Evolutionary conservation across 163 green algal species (phyloP).

Genomic region (Chlorella variabilis): DNA sequence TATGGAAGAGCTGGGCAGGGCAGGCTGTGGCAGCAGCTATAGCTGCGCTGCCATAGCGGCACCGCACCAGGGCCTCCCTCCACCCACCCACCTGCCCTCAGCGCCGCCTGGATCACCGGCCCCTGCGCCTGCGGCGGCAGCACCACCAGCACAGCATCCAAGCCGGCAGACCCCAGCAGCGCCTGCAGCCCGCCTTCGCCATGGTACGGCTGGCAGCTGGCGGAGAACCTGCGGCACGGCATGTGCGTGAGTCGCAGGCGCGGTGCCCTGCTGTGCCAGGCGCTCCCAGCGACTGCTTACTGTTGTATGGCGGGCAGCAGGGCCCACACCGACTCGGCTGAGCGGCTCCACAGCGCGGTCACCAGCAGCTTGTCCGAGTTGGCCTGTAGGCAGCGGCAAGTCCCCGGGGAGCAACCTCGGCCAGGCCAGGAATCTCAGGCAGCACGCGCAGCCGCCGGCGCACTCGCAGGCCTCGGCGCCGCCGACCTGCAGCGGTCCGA

Average conservation of each 20-base stretch:
- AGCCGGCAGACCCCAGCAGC: background rate
- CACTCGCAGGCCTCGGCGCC: too few species aligned
- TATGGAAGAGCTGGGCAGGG: background rate
- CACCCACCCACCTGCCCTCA: background rate
- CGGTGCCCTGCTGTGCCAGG: background rate
- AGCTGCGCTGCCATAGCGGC: too few species aligned
- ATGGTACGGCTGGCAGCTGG: background rate
- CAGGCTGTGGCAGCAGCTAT: too few species aligned
- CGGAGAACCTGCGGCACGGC: slow-evolving; percentile 11
- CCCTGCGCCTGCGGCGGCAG: slow-evolving; percentile 24
- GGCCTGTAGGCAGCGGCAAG: too few species aligned
- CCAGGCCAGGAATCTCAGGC: too few species aligned
- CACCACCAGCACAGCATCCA: slow-evolving; percentile 16
- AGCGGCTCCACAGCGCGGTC: background rate
- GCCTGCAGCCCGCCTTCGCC: slow-evolving; percentile 2
- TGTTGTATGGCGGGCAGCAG: background rate
- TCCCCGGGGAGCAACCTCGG: too few species aligned
- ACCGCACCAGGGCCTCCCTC: background rate
- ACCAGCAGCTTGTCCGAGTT: background rate
- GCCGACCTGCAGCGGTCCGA: background rate
- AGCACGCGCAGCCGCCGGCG: too few species aligned
- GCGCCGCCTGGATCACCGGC: slow-evolving; percentile 8
- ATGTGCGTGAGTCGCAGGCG: background rate
- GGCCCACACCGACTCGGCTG: background rate
- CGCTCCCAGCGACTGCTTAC: background rate